Percentiles rank a stretch among this genome's conserved stretches.
These are phyloP conservation scores for Lachnellula willkommii DNA, from an alignment of 2,329 filamentous ascomycete genomes.

Conservation along the genomic window DNA sequence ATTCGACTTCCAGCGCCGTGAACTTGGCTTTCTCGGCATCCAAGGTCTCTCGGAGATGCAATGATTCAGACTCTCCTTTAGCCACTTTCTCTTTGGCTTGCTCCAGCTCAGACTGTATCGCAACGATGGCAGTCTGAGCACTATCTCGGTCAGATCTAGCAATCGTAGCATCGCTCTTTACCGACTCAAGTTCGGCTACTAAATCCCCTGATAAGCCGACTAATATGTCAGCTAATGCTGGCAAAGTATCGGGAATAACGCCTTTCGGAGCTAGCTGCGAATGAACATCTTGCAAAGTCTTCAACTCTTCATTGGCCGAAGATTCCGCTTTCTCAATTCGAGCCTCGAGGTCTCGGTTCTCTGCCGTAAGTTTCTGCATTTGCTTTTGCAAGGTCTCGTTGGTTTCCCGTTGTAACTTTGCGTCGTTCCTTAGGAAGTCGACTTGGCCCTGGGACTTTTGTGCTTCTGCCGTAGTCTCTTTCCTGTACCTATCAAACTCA, in stretches of 20 bases:
- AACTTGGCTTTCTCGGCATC: slow-evolving; percentile 50
- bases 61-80: slow-evolving; percentile 45
- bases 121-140: slow-evolving; percentile 48
- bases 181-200: slow-evolving; percentile 52
- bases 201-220: slow-evolving; percentile 53
- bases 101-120: slow-evolving; percentile 54
- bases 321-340: slow-evolving; percentile 48
- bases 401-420: slow-evolving; percentile 53
- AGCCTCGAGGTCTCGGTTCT: slow-evolving; percentile 46
- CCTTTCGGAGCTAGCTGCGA: slow-evolving; percentile 51
- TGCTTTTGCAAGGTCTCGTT: slow-evolving; percentile 54
- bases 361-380: slow-evolving; percentile 50
- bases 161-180: slow-evolving; percentile 55
- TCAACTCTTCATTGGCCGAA: slow-evolving; percentile 45
- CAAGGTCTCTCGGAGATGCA: slow-evolving; percentile 49
- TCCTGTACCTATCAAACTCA: slow-evolving; percentile 61
- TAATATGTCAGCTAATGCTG: slow-evolving; percentile 55
- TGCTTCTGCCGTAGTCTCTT: slow-evolving; percentile 51
- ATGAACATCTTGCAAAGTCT: slow-evolving; percentile 54
- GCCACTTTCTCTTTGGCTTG: slow-evolving; percentile 48
- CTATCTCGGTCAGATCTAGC: slow-evolving; percentile 60
- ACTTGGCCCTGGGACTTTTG: slow-evolving; percentile 58
- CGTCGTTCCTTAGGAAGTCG: slow-evolving; percentile 57
- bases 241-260: slow-evolving; percentile 49
- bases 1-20: slow-evolving; percentile 49